Base-by-base conservation (phyloP, 495 filamentous ascomycete genomes). In the Friedmanniomyces endolithicus region DNA sequence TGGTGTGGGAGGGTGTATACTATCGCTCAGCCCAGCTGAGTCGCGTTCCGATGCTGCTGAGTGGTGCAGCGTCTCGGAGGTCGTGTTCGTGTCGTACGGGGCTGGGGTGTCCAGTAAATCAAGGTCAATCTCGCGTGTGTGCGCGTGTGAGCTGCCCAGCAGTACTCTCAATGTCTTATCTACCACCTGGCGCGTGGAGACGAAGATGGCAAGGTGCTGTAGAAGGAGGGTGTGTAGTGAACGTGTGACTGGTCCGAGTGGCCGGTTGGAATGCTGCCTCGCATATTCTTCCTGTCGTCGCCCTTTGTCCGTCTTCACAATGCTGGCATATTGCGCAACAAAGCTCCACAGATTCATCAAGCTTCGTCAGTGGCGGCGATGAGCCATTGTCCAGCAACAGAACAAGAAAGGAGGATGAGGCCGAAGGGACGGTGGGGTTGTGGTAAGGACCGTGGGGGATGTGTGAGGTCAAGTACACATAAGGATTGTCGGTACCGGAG, bases 21-120 rank as follows among this genome's bases (percentile, higher is more conserved):
- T 34, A 8, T 23, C 33, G 23, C 52, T 55, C 53, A 55, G 53
- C 49, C 53, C 53, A 35, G 53, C 53, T 55, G 53, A 49, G 31
- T 11, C 12, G 44, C 44, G 44, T 14, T 47, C 16, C 44, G 19
- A 6, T 47, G 44, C 44, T 16, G 44, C 44, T 27, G 6, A 2
- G 44, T 47, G 2, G 44, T 19, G 24, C 19, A 47, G 44, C 44
- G 8, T 14, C 19, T 4, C 27, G 4, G 27, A 31, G 27, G 27
- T 9, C 4, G 4, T 41, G 12, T 41, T 41, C 12, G 23, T 19
- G 44, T 47, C 19, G 44, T 23, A 47, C 44, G 24, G 20, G 6
- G 9, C 17, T 4, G 44, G 24, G 44, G 44, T 47, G 23, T 47
- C 44, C 44, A 47, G 44, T 22, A 14, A 41, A n/a, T 41, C 44